Percentiles rank a stretch among this genome's conserved stretches.
These are phyloP conservation scores for Vanrija pseudolonga DNA, from an alignment of 1,284 basidiomycete genomes.

Conservation along the genomic window DNA sequence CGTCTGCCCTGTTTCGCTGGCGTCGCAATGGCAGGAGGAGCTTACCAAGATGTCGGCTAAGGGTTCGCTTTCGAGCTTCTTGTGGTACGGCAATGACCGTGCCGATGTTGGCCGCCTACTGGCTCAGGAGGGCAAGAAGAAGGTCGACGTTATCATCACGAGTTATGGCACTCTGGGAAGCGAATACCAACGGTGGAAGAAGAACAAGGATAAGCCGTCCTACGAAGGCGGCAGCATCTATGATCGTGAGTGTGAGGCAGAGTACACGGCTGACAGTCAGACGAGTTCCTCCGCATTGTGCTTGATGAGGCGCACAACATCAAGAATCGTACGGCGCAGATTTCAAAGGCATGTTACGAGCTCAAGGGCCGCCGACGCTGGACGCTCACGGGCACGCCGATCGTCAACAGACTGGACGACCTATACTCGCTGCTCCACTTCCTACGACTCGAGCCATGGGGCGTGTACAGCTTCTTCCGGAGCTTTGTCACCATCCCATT, in stretches of 20 bases:
- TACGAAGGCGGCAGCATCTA: slow-evolving; percentile 56
- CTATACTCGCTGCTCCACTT: slow-evolving; percentile 86
- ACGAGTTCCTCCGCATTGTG: slow-evolving; percentile 44
- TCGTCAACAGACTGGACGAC: slow-evolving; percentile 92
- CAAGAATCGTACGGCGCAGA: slow-evolving; percentile 84
- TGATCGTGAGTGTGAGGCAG: slow-evolving; percentile 57
- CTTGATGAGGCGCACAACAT: slow-evolving; percentile 90
- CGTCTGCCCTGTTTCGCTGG: slow-evolving; percentile 85
- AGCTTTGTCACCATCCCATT: slow-evolving; percentile 88
- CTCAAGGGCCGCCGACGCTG: slow-evolving; percentile 76
- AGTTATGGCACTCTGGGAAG: slow-evolving; percentile 84
- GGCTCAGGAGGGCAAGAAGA: slow-evolving; percentile 53
- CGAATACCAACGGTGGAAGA: slow-evolving; percentile 65
- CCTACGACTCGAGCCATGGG: slow-evolving; percentile 86
- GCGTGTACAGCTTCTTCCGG: slow-evolving; percentile 78
- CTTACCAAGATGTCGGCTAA: slow-evolving; percentile 63
- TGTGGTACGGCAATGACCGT: slow-evolving; percentile 86
- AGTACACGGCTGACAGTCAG: slow-evolving; percentile 14
- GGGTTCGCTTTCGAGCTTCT: slow-evolving; percentile 59
- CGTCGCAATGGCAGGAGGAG: slow-evolving; percentile 88
- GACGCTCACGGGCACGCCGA: slow-evolving; percentile 93
- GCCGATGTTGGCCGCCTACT: slow-evolving; percentile 64
- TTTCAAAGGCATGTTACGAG: slow-evolving; percentile 84
- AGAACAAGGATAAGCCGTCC: slow-evolving; percentile 55
- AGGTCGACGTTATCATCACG: slow-evolving; percentile 77